phyloP scores from a whole-genome alignment of 805 yeast genomes.

The Starmerella etchellsii region DNA sequence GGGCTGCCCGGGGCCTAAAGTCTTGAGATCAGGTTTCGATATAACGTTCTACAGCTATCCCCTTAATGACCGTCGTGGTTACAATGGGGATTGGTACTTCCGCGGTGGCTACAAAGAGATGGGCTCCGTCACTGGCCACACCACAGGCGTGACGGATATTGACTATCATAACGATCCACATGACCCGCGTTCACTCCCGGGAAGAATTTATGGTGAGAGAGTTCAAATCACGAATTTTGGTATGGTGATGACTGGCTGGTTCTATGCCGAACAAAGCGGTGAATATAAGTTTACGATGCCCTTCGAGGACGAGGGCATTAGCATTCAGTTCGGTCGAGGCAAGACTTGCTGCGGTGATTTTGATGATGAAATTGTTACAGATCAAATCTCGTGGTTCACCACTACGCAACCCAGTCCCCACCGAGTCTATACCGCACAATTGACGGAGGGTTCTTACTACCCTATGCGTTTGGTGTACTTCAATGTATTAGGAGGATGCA shows the following conservation, averaged over 20 bases:
- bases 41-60: background rate
- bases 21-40: background rate
- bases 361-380: background rate
- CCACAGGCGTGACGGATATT: constrained; percentile 3
- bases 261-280: constrained; percentile 1
- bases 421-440: background rate
- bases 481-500: background rate
- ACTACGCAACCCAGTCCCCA: background rate
- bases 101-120: background rate
- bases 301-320: constrained; percentile 2
- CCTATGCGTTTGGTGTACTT: constrained; percentile 6
- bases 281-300: background rate
- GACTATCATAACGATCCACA: background rate
- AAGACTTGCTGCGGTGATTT: constrained; percentile 7
- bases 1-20: constrained; percentile 1
- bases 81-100: background rate
- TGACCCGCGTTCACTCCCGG: background rate
- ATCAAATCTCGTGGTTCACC: background rate
- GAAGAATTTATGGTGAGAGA: background rate
- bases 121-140: background rate
- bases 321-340: constrained; percentile 7
- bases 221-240: background rate
- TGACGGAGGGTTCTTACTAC: constrained; percentile 2
- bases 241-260: constrained; percentile 2
- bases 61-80: background rate